These are phyloP conservation scores for Neospora caninum DNA, from an alignment of 169 alveolate genomes.

Conservation along the genomic window DNA sequence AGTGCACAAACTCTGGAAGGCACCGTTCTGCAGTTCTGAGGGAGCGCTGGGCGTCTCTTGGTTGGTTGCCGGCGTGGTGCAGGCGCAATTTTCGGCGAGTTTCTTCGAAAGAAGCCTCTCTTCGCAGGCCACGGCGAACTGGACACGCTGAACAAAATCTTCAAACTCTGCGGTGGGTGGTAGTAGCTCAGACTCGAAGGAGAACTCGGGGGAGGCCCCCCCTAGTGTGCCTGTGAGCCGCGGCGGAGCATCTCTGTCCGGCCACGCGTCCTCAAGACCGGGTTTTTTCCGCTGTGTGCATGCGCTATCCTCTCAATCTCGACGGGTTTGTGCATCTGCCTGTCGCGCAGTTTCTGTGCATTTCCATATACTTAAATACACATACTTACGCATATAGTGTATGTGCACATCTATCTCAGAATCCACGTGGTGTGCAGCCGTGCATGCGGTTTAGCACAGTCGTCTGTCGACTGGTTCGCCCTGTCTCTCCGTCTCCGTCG, in stretches of 20 bases:
- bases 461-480: neutral
- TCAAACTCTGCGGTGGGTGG: conserved; percentile 54
- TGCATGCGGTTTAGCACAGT: neutral
- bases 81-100: conserved; percentile 62
- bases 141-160: conserved; percentile 51
- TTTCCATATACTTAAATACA: no score
- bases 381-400: no score
- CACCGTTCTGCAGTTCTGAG: no score
- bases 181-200: neutral
- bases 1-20: neutral
- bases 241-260: no score
- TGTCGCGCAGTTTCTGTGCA: no score
- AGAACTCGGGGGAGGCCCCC: neutral
- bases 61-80: neutral
- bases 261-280: no score
- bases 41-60: no score
- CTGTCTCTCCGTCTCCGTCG: conserved; percentile 3
- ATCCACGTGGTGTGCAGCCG: neutral
- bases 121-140: conserved; percentile 66
- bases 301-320: no score
- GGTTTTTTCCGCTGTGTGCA: no score
- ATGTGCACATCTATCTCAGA: no score
- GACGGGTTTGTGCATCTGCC: no score
- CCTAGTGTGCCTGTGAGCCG: no score
- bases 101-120: conserved; percentile 47